Evolutionary conservation across 768 basidiomycete genomes (phyloP).

Genomic region (Sporobolomyces pararoseus): DNA sequence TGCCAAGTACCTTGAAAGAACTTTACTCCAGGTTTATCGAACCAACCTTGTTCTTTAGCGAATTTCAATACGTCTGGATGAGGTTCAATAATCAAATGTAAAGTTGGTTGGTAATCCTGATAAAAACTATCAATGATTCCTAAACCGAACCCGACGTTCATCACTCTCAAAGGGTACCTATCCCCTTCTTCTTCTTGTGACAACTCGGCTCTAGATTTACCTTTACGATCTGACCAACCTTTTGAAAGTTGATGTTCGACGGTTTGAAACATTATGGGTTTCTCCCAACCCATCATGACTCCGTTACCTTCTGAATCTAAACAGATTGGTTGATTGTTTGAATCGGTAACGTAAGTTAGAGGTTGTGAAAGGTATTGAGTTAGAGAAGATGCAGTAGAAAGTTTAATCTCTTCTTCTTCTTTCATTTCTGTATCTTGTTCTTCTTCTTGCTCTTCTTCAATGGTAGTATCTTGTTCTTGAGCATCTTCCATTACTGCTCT

Average conservation of each 20-base stretch:
- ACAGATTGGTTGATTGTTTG: slow-evolving; percentile 76
- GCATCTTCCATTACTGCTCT: slow-evolving; percentile 37
- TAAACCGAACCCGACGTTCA: slow-evolving; percentile 92
- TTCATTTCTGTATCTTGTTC: slow-evolving; percentile 40
- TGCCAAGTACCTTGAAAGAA: slow-evolving; percentile 93
- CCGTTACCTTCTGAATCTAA: slow-evolving; percentile 74
- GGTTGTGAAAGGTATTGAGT: slow-evolving; percentile 65
- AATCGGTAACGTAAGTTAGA: slow-evolving; percentile 66
- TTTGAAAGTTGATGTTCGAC: slow-evolving; percentile 61
- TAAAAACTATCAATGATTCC: slow-evolving; percentile 58
- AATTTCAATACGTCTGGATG: slow-evolving; percentile 84
- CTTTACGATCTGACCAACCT: slow-evolving; percentile 37
- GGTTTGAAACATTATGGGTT: slow-evolving; percentile 76
- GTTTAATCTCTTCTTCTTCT: slow-evolving; percentile 52
- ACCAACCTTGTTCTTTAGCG: slow-evolving; percentile 73
- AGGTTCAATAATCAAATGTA: slow-evolving; percentile 87
- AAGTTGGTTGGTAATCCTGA: slow-evolving; percentile 40
- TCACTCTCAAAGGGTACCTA: slow-evolving; percentile 56
- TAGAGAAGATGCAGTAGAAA: slow-evolving; percentile 41
- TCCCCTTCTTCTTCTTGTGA: slow-evolving; percentile 39
- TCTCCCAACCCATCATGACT: slow-evolving; percentile 99
- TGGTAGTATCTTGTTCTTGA: slow-evolving; percentile 12
- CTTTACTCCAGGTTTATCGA: slow-evolving; percentile 67
- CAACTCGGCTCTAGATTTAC: slow-evolving; percentile 45
- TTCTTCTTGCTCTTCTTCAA: not conserved